Evolutionary conservation across 805 yeast genomes (phyloP), one percentile per base, ranked within the genome.

Genomic region (Danielia reshetovae): DNA sequence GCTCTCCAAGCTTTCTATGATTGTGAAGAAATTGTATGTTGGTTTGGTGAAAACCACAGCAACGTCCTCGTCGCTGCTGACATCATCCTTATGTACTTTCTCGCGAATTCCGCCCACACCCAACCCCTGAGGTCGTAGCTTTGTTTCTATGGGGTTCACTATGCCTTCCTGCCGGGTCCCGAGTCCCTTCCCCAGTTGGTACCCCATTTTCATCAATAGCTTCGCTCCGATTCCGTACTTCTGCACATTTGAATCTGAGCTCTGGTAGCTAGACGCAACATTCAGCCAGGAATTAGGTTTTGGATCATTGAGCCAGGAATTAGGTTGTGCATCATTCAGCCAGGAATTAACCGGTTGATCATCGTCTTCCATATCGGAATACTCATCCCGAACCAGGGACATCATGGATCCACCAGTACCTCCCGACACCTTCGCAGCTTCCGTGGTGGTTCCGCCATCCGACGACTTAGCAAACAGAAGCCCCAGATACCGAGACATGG

Each of bases 161-260:
- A 87, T 86, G 28, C 98, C 98, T 32, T 72, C 72, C 1, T 79
- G 76, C 16, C 68, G 55, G 4, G 64, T 63, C 2, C 98, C 98
- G n/a, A 90, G 69, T 0, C 97, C 97, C 49, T 74, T 67, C 0
- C 98, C 97, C 26, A 74, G 74, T 6, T 72, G 70, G 58, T 85
- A 89, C 0, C 98, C 98, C 97, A 90, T 89, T 42, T 78, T 74
- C 40, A 77, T 68, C 62, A 90, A 57, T 32, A 90, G 61, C 32
- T 71, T 60, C 3, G 95, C 95, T 24, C 97, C 97, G 24, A 87
- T 76, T 5, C 97, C 97, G 52, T 89, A 88, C 31, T 42, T 43
- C 11, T 42, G 43, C 8, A 46, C 18, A 21, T 30, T 23, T 3
- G 36, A 10, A 7, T 29, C 32, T 7, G 13, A 18, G 7, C 32